Conservation (phyloP, 1,139 yeast genomes). For the Diutina catenulata region DNA sequence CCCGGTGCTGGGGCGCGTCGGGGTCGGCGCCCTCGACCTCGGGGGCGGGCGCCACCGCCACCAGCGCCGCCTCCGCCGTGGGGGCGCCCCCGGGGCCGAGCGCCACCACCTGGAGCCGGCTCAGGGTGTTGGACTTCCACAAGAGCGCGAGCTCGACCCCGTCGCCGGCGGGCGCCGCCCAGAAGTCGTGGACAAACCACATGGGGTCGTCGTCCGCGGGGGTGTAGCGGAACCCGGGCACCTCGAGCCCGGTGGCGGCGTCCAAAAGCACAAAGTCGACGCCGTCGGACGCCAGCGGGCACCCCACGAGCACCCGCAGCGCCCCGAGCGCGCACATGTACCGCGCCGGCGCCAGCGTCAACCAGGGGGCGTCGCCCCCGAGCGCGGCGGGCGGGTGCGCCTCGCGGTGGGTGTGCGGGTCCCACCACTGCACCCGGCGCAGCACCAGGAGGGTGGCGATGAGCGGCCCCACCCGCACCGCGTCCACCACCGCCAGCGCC, state of each 20-base stretch:
- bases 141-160: background rate
- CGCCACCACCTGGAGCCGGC: background rate
- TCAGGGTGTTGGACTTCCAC: background rate
- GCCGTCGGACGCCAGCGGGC: constrained; percentile 11
- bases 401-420: constrained; percentile 22
- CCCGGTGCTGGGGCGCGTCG: background rate
- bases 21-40: background rate
- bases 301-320: constrained; percentile 6
- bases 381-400: constrained; percentile 11
- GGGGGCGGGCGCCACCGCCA: background rate
- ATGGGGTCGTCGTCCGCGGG: background rate
- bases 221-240: background rate
- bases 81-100: background rate
- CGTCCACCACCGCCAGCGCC: constrained; percentile 1
- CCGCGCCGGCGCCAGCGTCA: constrained; percentile 21
- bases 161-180: background rate
- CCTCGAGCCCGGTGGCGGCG: background rate
- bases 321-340: constrained; percentile 15
- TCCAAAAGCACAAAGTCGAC: constrained; percentile 15
- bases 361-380: constrained; percentile 14
- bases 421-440: constrained; percentile 47
- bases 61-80: background rate
- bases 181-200: constrained; percentile 5
- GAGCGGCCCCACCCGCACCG: background rate
- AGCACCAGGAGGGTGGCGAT: constrained; percentile 27